Evolutionary conservation across 192 early-diverging fungal genomes (phyloP), one percentile per base, ranked within the genome.

Genomic region (Umbelopsis vinacea): DNA sequence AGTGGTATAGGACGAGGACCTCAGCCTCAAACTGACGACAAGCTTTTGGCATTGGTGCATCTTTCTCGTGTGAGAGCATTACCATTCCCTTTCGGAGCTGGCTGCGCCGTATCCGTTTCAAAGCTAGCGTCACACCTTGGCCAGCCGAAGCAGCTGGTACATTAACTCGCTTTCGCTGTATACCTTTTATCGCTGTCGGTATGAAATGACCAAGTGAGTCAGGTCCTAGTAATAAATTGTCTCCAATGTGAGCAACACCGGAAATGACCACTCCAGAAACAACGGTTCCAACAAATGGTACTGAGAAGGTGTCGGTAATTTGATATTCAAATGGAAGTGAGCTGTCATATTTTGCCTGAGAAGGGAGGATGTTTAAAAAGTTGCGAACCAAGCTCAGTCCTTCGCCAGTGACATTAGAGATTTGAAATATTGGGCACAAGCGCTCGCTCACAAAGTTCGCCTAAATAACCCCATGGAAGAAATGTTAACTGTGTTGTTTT

Each of bases 341-440:
- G 4, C 17, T 33, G 46, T 92, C 84, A 79, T 91, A 93, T 66
- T 88, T 82, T 72, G 83, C 82, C 71, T 81, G 74, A 35, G 86
- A 80, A 3, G 91, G 91, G 52, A 97, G 76, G 4, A 96, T 80
- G 69, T 97, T 97, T 57, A 97, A 82, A 79, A 96, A 97, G 29
- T 89, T 86, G 69, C 89, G 88, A 68, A 97, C 83, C 17, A 82
- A 77, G 70, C 87, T 91, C 74, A 81, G 53, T 2, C 76, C 79
- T 69, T 91, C 89, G 12, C 95, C 96, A 21, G 91, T 93, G 22
- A 97, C 91, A 71, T 96, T 97, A 73, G 92, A 93, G 22, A 97
- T 88, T 78, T 95, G 93, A 81, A 97, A 97, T n/a, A 97, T 90
- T 7, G 96, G 96, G 67, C 96, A 97, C 43, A 97, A 84, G 38